Conservation (phyloP, 176 grass and related monocot genomes). For the Lolium rigidum region DNA sequence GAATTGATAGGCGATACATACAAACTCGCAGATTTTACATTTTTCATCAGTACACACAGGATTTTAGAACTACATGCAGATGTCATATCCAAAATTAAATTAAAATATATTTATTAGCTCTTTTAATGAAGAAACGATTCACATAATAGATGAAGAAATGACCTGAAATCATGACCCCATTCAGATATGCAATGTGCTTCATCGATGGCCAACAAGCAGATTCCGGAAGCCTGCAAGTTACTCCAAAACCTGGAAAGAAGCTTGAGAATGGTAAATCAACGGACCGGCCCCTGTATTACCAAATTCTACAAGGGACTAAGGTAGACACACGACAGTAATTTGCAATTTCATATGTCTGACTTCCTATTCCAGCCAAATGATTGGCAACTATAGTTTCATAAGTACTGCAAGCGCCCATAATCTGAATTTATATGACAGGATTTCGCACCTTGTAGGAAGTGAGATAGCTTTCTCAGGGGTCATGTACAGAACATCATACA, state of each 20-base stretch:
- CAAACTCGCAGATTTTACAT: slow-evolving; percentile 7
- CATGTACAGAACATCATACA: slow-evolving; percentile 84
- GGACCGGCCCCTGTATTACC: not conserved
- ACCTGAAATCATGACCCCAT: slow-evolving; percentile 99
- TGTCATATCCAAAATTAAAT: slow-evolving; percentile 23
- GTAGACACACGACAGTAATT: slow-evolving; percentile 3
- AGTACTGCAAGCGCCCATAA: not conserved
- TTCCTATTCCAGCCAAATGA: not conserved
- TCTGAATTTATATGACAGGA: slow-evolving; percentile 3
- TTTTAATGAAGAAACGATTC: not conserved
- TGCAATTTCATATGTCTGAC: not conserved
- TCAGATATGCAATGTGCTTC: slow-evolving; percentile 98
- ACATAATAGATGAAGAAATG: slow-evolving; percentile 21
- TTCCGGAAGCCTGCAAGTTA: slow-evolving; percentile 71
- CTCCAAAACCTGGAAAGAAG: slow-evolving; percentile 76
- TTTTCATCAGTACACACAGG: not conserved
- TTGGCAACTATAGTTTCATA: not conserved
- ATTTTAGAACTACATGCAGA: slow-evolving; percentile 20
- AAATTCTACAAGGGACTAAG: too few species aligned
- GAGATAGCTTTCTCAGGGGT: slow-evolving; percentile 89
- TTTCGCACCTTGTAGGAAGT: slow-evolving; percentile 68
- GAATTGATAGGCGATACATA: slow-evolving; percentile 22
- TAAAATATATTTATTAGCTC: not conserved
- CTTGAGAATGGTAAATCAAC: slow-evolving; percentile 22
- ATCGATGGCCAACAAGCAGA: slow-evolving; percentile 91